These are phyloP conservation scores for Aspergillus carlsbadensis DNA, from an alignment of 495 filamentous ascomycete species.

Conservation along the genomic window DNA sequence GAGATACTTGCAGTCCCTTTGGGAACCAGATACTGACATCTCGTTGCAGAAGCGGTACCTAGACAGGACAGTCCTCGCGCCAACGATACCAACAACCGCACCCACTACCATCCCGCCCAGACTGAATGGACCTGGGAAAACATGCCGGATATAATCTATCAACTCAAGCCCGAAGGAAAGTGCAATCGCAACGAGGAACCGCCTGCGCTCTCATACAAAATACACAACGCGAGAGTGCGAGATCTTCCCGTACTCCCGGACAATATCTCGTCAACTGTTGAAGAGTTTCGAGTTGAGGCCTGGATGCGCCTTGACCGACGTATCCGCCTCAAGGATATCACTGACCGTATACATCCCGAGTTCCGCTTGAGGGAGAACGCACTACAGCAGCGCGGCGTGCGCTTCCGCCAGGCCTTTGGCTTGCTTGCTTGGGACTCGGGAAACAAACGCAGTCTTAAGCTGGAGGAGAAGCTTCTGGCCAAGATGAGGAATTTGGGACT, in stretches of 20 bases:
- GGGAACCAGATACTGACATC: neutral
- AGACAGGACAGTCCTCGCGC: slow-evolving; percentile 15
- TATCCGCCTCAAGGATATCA: slow-evolving; percentile 21
- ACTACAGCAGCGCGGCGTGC: slow-evolving; percentile 17
- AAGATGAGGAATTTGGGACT: slow-evolving; percentile 11
- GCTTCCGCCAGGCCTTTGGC: slow-evolving; percentile 19
- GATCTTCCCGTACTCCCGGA: slow-evolving; percentile 20
- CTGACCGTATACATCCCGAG: slow-evolving; percentile 16
- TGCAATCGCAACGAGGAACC: neutral
- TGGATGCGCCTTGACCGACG: slow-evolving; percentile 25
- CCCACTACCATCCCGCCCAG: slow-evolving; percentile 13
- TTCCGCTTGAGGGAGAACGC: slow-evolving; percentile 16
- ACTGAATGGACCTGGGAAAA: slow-evolving; percentile 17
- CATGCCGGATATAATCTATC: slow-evolving; percentile 20
- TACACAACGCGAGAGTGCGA: slow-evolving; percentile 13
- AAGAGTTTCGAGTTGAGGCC: slow-evolving; percentile 25
- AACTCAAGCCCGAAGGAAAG: slow-evolving; percentile 10
- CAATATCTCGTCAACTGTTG: slow-evolving; percentile 20
- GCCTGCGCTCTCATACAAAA: slow-evolving; percentile 6
- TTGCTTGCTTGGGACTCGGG: slow-evolving; percentile 24
- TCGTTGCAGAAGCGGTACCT: slow-evolving; percentile 3
- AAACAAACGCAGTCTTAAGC: slow-evolving; percentile 13
- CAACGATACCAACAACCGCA: slow-evolving; percentile 10
- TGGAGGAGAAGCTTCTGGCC: neutral
- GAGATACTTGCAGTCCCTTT: neutral